A percentile compares a stretch with the other conserved stretches of the same genome.
Conservation (phyloP, 768 basidiomycete species). For the Kwoniella sp. region DNA sequence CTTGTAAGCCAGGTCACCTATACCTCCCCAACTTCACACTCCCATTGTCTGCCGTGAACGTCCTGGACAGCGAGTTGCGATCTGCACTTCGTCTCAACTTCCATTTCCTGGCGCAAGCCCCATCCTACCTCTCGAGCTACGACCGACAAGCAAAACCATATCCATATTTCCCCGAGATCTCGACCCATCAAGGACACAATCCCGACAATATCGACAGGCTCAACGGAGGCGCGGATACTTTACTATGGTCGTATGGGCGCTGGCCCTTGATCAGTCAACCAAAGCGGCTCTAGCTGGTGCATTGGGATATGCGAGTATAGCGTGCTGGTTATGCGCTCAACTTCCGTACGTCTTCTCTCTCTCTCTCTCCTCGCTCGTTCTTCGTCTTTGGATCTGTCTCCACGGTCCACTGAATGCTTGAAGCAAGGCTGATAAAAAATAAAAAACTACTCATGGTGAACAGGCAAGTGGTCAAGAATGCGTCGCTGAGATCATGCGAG, state of each 20-base stretch:
- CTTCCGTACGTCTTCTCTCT: conserved; percentile 40
- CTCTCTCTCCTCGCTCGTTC: too few species aligned
- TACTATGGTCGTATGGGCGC: background rate
- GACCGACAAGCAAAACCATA: too few species aligned
- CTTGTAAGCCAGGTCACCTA: too few species aligned
- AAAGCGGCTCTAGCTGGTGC: conserved; percentile 26
- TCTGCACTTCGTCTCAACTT: too few species aligned
- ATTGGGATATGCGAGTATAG: conserved; percentile 51
- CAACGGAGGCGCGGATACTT: background rate
- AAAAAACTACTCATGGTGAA: background rate
- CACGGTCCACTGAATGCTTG: background rate
- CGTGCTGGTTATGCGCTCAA: conserved; percentile 53
- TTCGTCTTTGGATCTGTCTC: too few species aligned
- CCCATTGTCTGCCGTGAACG: too few species aligned
- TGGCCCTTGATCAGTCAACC: conserved; percentile 15
- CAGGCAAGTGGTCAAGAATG: conserved; percentile 76
- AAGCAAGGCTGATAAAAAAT: background rate
- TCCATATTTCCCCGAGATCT: too few species aligned
- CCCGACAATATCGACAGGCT: background rate
- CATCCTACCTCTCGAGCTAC: too few species aligned
- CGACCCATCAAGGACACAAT: background rate
- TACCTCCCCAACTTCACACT: too few species aligned
- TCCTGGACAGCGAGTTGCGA: too few species aligned
- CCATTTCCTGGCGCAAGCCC: too few species aligned
- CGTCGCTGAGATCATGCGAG: conserved; percentile 73